Evolutionary conservation across 2,329 filamentous ascomycete genomes (phyloP).

Genomic region (Sphaerulina populicola): DNA sequence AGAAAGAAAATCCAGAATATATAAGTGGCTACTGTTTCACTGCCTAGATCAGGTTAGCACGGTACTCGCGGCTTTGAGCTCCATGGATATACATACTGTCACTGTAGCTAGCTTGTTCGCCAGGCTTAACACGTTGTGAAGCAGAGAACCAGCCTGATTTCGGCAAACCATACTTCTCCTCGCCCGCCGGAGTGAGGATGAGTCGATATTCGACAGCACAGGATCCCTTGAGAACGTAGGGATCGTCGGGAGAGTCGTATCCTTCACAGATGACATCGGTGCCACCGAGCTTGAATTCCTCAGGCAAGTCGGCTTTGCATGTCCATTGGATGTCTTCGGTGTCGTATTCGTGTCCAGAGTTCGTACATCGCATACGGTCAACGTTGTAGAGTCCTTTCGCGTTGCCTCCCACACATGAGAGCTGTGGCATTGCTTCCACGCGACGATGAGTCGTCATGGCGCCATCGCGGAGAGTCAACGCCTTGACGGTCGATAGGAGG

Average conservation of each 20-base stretch:
- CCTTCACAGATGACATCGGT: constrained; percentile 93
- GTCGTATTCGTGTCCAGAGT: constrained; percentile 72
- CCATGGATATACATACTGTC: background rate
- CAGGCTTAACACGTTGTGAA: background rate
- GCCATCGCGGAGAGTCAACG: constrained; percentile 65
- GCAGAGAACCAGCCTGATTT: constrained; percentile 2
- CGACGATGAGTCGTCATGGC: constrained; percentile 67
- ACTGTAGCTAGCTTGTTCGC: background rate
- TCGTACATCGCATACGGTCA: constrained; percentile 81
- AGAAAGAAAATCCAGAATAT: constrained; percentile 14
- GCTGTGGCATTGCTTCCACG: constrained; percentile 60
- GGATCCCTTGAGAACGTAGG: constrained; percentile 80
- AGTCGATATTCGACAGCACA: constrained; percentile 88
- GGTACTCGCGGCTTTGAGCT: background rate
- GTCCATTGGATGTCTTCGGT: constrained; percentile 83
- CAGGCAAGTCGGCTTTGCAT: constrained; percentile 59
- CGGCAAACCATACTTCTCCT: constrained; percentile 11
- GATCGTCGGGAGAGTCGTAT: constrained; percentile 66
- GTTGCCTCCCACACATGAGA: constrained; percentile 63
- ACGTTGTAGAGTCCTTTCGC: constrained; percentile 58
- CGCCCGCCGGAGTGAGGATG: constrained; percentile 64
- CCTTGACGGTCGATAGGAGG: constrained; percentile 59
- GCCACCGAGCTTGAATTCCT: constrained; percentile 64
- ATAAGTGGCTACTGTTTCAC: constrained; percentile 1
- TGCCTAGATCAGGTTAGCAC: background rate